phyloP scores from a whole-genome alignment of 2,329 filamentous ascomycete species.

The Aspergillus quadricinctus region DNA sequence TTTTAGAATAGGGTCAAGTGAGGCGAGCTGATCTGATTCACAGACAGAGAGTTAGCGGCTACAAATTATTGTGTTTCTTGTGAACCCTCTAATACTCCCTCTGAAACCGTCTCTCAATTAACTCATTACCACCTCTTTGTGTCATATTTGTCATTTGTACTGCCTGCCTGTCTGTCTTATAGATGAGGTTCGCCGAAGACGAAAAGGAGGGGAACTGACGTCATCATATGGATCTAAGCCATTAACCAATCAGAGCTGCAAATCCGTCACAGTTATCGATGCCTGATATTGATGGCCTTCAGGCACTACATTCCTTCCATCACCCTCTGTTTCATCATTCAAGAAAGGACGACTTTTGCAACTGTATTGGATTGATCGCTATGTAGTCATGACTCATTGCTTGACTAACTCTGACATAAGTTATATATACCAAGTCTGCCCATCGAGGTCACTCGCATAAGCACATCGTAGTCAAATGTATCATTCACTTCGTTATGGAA shows the following conservation, averaged over 20 bases:
- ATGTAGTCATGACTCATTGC: not conserved
- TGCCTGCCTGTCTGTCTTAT: not conserved
- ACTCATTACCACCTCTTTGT: not conserved
- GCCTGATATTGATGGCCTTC: not conserved
- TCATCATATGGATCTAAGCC: not conserved
- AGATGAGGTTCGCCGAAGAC: not conserved
- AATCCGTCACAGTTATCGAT: not conserved
- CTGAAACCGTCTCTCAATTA: not conserved
- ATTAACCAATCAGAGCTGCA: not conserved
- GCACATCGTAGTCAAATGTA: not conserved
- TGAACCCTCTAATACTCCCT: not conserved
- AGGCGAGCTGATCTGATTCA: not conserved
- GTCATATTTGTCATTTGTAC: not conserved
- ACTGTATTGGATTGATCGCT: not conserved
- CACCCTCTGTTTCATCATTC: too few species aligned
- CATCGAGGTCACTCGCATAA: not conserved
- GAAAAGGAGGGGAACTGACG: not conserved
- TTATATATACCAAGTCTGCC: not conserved
- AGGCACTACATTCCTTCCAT: too few species aligned
- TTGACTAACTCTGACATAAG: not conserved
- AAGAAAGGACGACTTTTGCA: not conserved
- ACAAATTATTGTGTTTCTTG: not conserved
- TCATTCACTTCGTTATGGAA: not conserved
- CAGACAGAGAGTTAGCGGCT: not conserved
- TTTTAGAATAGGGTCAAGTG: not conserved